Evolutionary conservation across 768 basidiomycete species (phyloP).

Genomic region (Neoboletus magnificus): DNA sequence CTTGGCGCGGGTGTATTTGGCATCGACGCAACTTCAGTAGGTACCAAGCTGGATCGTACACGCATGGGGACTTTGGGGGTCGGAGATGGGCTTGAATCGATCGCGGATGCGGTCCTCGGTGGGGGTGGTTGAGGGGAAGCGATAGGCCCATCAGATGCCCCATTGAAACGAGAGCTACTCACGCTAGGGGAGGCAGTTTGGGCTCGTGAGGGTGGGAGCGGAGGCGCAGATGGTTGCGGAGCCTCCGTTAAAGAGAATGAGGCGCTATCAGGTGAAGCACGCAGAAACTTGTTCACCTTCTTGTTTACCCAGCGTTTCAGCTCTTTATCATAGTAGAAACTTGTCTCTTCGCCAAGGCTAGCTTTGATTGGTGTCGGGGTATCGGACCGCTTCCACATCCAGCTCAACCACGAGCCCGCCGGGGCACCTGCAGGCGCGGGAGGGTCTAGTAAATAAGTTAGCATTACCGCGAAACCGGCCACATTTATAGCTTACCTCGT

Average conservation of each 20-base stretch:
- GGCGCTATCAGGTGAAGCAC: background rate
- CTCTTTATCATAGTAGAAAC: conserved; percentile 94
- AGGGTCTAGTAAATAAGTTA: conserved; percentile 2
- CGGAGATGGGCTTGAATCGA: conserved; percentile 54
- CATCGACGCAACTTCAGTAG: conserved; percentile 39
- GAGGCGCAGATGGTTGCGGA: conserved; percentile 51
- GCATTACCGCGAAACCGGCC: background rate
- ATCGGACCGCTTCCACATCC: conserved; percentile 74
- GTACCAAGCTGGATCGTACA: conserved; percentile 63
- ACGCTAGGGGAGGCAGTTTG: conserved; percentile 82
- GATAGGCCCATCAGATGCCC: conserved; percentile 22
- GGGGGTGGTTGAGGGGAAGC: conserved; percentile 17
- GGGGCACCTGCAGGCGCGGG: conserved; percentile 28
- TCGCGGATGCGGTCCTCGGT: conserved; percentile 58
- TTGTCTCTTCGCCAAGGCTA: conserved; percentile 86
- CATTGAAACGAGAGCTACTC: conserved; percentile 35
- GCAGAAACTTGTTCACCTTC: conserved; percentile 50
- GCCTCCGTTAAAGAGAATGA: conserved; percentile 33
- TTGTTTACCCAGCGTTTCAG: conserved; percentile 95
- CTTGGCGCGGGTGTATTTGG: conserved; percentile 30
- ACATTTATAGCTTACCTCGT: conserved; percentile 25
- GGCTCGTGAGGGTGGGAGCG: conserved; percentile 79
- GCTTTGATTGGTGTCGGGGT: conserved; percentile 78
- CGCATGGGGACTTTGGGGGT: conserved; percentile 52
- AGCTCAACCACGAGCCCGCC: conserved; percentile 72